Base-by-base conservation (phyloP, 495 filamentous ascomycete species). In the Penicillium chermesinum region DNA sequence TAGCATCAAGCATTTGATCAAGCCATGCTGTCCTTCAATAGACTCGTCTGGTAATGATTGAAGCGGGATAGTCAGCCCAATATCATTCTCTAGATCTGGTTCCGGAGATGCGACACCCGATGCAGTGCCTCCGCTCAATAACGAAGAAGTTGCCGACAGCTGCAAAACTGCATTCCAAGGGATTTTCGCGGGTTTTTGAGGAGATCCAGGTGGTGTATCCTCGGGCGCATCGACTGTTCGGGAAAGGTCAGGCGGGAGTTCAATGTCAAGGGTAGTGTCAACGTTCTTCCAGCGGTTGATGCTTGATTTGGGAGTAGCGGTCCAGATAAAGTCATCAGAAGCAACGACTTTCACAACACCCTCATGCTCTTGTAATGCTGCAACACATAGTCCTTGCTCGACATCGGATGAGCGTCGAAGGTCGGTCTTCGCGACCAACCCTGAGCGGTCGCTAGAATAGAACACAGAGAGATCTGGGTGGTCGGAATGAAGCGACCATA, bases 271-370 rank as follows among this genome's bases (percentile, higher is more conserved):
- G 12, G 82, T 80, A 2, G 86, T 93, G 53, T 96, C 88, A 14
- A 95, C 80, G 65, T 96, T 86, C 30, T 72, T 74, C 94, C 94
- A 98, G 22, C 94, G 79, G 63, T 97, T 95, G 63, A 98, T 95
- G 37, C 89, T 95, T 6, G 94, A 95, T 50, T 86, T 87, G 14
- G 89, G 85, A 0, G 93, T 97, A 21, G 93, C 88, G 2, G 90
- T 94, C 93, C 93, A 98, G 41, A 98, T 83, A 59, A 85, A 82
- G 61, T 87, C 85, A 19, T 85, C 87, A 21, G 80, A 81, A 20
- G 84, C 82, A 44, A 94, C 83, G 2, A 97, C 76, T 58, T 91
- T 96, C 56, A 81, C 84, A 18, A 96, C 87, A 5, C 87, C 88
- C 42, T 90, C 88, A 46, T 95, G 85, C 59, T 98, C 93, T 60